A percentile compares a stretch with the other conserved stretches of the same genome.
These are phyloP conservation scores for Neofusicoccum ribis DNA, from an alignment of 2,329 filamentous ascomycete genomes.

Conservation along the genomic window DNA sequence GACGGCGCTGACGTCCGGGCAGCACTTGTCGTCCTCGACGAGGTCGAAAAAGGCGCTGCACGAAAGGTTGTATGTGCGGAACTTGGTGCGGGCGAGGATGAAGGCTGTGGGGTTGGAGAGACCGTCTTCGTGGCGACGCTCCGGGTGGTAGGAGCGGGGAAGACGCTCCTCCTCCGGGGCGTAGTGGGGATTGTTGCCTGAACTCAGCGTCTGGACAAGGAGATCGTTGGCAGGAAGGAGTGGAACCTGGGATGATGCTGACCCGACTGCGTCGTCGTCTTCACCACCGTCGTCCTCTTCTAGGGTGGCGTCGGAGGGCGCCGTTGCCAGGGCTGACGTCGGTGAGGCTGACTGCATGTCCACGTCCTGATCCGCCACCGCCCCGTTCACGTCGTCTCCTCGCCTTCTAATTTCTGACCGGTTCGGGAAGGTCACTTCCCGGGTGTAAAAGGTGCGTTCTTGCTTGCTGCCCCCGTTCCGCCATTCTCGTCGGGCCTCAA, in stretches of 20 bases:
- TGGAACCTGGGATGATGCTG: not conserved
- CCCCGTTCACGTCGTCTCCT: not conserved
- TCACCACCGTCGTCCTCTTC: not conserved
- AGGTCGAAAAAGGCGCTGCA: constrained; percentile 61
- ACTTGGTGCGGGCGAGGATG: constrained; percentile 55
- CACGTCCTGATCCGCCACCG: not conserved
- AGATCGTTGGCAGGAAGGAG: constrained; percentile 33
- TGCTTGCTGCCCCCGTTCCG: constrained; percentile 56
- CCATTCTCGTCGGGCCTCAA: constrained; percentile 73
- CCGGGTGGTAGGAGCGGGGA: constrained; percentile 50
- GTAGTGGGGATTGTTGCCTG: constrained; percentile 40
- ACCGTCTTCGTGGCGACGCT: constrained; percentile 32
- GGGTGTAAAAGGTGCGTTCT: constrained; percentile 66
- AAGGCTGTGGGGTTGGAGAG: constrained; percentile 39
- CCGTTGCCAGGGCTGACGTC: not conserved
- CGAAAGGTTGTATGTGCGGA: constrained; percentile 56
- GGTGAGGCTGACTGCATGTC: constrained; percentile 4
- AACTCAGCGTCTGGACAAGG: constrained; percentile 29
- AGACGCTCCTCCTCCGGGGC: constrained; percentile 38
- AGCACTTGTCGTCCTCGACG: constrained; percentile 52
- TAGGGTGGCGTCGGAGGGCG: not conserved
- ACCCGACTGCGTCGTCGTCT: not conserved
- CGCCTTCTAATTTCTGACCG: not conserved
- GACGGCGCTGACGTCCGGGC: constrained; percentile 32
- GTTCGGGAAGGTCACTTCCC: constrained; percentile 48